Percentiles rank a stretch among this genome's conserved stretches.
These are phyloP conservation scores for Bretziella fagacearum DNA, from an alignment of 2,329 filamentous ascomycete genomes.

Conservation along the genomic window DNA sequence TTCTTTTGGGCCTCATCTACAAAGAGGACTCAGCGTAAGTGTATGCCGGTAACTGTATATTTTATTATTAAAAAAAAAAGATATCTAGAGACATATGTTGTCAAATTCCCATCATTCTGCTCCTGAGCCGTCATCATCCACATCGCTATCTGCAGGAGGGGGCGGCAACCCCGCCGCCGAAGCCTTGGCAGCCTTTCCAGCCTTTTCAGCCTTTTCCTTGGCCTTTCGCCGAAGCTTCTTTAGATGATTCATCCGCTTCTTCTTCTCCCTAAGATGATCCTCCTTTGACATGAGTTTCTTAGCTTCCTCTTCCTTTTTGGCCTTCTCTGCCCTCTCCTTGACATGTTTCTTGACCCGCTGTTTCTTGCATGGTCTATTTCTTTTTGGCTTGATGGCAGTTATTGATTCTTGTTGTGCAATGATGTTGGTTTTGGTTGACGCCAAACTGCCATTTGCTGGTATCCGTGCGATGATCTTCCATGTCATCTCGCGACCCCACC, in stretches of 20 bases:
- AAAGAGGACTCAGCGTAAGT: no score
- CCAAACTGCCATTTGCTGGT: slow-evolving; percentile 21
- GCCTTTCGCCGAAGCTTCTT: slow-evolving; percentile 42
- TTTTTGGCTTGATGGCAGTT: slow-evolving; percentile 6
- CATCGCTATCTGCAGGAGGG: not conserved
- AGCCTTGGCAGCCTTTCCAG: slow-evolving; percentile 15
- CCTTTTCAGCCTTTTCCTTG: slow-evolving; percentile 39
- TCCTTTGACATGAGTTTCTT: slow-evolving; percentile 28
- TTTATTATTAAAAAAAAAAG: no score
- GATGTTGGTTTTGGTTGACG: slow-evolving; percentile 10
- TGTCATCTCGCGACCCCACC: slow-evolving; percentile 43
- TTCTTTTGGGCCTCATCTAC: not conserved
- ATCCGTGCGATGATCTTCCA: slow-evolving; percentile 37
- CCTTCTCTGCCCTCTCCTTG: slow-evolving; percentile 26
- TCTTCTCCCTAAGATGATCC: slow-evolving; percentile 37
- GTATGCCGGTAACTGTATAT: no score
- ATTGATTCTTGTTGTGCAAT: not conserved
- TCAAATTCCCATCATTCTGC: not conserved
- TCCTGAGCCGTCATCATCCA: not conserved
- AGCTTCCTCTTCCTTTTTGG: slow-evolving; percentile 24
- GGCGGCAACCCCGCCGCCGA: not conserved
- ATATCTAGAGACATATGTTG: not conserved
- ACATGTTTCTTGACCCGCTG: slow-evolving; percentile 34
- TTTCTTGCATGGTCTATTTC: slow-evolving; percentile 36
- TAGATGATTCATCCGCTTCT: slow-evolving; percentile 41